Conservation (phyloP, 2,329 filamentous ascomycete genomes). For the Fusarium armeniacum region DNA sequence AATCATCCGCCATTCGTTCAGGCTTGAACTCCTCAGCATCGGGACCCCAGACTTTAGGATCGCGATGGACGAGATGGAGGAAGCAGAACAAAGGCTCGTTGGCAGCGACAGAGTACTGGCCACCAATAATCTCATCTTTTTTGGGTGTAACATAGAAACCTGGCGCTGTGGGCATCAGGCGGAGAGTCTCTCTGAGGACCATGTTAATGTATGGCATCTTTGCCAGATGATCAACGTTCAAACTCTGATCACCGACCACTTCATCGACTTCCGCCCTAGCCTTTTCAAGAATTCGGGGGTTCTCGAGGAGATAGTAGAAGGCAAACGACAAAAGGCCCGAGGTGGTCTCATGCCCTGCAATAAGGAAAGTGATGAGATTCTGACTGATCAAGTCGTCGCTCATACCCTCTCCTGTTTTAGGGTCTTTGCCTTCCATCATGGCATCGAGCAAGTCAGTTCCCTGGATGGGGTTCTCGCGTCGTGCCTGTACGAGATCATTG, state of each 20-base stretch:
- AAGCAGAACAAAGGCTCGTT: background rate
- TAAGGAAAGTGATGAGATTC: conserved; percentile 20
- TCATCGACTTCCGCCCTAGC: background rate
- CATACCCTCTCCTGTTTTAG: conserved; percentile 12
- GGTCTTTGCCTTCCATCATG: conserved; percentile 10
- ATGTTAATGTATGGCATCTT: conserved; percentile 22
- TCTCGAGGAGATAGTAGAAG: conserved; percentile 13
- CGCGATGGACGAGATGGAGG: conserved; percentile 11
- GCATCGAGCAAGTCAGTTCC: background rate
- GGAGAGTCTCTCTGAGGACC: conserved; percentile 21
- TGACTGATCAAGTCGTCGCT: background rate
- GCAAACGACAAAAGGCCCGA: conserved; percentile 4
- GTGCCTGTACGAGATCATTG: background rate
- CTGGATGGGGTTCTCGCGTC: background rate
- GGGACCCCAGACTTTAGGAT: conserved; percentile 7
- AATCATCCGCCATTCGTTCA: conserved; percentile 17
- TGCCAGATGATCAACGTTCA: conserved; percentile 3
- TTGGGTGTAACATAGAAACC: background rate
- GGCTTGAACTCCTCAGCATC: conserved; percentile 16
- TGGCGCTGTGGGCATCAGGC: conserved; percentile 12
- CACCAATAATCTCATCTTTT: conserved; percentile 17
- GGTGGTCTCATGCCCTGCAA: conserved; percentile 8
- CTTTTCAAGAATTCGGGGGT: background rate
- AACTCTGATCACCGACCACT: background rate
- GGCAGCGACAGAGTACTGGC: background rate